Evolutionary conservation across 768 basidiomycete species (phyloP).

Genomic region (Boletus reticuloceps): DNA sequence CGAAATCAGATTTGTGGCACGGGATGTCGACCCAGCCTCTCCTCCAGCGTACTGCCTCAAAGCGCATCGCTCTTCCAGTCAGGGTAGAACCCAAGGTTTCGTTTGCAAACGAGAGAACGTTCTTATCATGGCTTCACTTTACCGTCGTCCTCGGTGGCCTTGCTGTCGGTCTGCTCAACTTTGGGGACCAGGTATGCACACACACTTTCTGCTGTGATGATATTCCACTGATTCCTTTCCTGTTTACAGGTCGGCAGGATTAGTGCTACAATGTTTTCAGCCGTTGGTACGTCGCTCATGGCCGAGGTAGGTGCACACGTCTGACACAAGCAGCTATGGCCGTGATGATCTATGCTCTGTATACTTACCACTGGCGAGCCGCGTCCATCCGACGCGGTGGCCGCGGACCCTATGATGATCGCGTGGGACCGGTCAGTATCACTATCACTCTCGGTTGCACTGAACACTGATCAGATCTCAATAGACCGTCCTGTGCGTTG

Average conservation of each 20-base stretch:
- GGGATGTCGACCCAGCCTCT: constrained; percentile 96
- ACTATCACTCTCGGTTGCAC: constrained; percentile 4
- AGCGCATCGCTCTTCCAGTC: constrained; percentile 95
- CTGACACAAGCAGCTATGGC: constrained; percentile 68
- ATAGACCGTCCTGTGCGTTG: constrained; percentile 80
- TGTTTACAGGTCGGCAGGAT: constrained; percentile 80
- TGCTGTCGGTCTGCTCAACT: constrained; percentile 94
- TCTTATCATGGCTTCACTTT: constrained; percentile 98
- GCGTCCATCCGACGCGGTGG: constrained; percentile 88
- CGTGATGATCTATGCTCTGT: constrained; percentile 95
- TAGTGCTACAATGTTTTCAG: constrained; percentile 93
- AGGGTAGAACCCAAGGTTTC: constrained; percentile 94
- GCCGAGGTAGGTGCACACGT: background rate
- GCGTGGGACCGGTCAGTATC: constrained; percentile 84
- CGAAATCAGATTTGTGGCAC: background rate
- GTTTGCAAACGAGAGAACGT: constrained; percentile 93
- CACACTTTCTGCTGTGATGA: background rate
- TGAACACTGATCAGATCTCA: constrained; percentile 7
- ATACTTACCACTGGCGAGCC: constrained; percentile 96
- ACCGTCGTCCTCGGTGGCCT: constrained; percentile 97
- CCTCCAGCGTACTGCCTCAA: constrained; percentile 87
- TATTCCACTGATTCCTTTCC: background rate
- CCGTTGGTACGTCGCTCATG: constrained; percentile 64
- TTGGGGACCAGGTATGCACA: constrained; percentile 81
- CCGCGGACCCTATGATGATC: constrained; percentile 94